A percentile compares a stretch with the other conserved stretches of the same genome.
phyloP scores from a whole-genome alignment of 2,329 filamentous ascomycete species.

The Colletotrichum paranaense region DNA sequence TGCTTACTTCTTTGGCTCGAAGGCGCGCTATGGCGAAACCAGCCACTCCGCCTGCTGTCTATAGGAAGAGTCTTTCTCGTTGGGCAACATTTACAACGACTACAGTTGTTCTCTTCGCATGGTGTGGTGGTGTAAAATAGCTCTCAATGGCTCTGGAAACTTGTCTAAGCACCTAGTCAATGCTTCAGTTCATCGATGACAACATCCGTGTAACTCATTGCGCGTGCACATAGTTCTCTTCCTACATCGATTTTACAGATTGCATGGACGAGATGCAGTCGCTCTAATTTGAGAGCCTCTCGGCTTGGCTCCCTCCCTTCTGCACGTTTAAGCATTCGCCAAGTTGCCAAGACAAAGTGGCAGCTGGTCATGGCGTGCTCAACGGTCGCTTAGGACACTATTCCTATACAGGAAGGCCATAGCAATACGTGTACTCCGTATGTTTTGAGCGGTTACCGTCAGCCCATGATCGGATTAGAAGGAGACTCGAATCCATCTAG shows the following conservation, averaged over 20 bases:
- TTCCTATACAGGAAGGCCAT: conserved; percentile 14
- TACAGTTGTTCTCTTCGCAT: no score
- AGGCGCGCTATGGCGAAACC: not conserved
- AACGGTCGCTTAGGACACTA: not conserved
- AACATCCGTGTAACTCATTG: not conserved
- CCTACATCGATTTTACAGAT: not conserved
- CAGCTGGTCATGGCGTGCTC: not conserved
- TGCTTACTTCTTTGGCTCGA: no score
- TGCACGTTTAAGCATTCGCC: conserved; percentile 15
- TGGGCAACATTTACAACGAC: no score
- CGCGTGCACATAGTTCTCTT: not conserved
- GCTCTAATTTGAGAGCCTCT: not conserved
- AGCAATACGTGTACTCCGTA: no score
- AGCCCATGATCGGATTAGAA: not conserved
- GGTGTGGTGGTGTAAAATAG: no score
- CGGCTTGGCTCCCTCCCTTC: not conserved
- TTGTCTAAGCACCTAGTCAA: no score
- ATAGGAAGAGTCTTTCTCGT: not conserved
- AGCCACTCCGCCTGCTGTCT: not conserved
- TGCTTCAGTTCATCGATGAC: not conserved
- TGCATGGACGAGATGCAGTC: not conserved
- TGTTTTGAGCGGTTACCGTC: not conserved
- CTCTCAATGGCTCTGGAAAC: no score
- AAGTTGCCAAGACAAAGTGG: conserved; percentile 21
- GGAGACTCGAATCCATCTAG: not conserved